A percentile compares a stretch with the other conserved stretches of the same genome.
phyloP scores from a whole-genome alignment of 345 rosid genomes.

The Arabidopsis thaliana region DNA sequence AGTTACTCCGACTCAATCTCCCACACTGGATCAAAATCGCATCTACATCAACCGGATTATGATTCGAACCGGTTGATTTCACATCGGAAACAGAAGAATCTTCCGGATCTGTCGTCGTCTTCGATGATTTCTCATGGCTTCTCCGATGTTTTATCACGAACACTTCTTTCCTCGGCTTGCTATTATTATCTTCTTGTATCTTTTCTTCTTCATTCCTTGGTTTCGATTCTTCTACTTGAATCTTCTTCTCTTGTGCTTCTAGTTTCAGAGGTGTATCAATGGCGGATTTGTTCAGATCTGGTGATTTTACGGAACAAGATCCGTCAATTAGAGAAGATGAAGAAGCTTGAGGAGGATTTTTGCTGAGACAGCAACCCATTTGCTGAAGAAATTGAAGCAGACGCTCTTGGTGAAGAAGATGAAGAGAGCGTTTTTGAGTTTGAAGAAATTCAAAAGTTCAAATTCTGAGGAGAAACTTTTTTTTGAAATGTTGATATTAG shows the following conservation, averaged over 20 bases:
- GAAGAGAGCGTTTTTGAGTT: conserved; percentile 15
- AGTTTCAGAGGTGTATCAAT: conserved; percentile 22
- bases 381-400: conserved; percentile 9
- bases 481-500: background rate
- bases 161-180: conserved; percentile 59
- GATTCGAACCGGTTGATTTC: conserved; percentile 30
- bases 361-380: conserved; percentile 82
- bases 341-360: conserved; percentile 51
- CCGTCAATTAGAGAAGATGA: conserved; percentile 25
- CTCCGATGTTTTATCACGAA: conserved; percentile 83
- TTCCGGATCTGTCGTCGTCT: conserved; percentile 45
- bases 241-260: conserved; percentile 25
- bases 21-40: conserved; percentile 96
- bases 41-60: conserved; percentile 58
- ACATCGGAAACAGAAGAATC: conserved; percentile 42
- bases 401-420: background rate
- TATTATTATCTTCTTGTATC: conserved; percentile 32
- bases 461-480: conserved; percentile 28
- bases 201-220: conserved; percentile 37
- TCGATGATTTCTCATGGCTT: conserved; percentile 69
- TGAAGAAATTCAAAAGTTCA: conserved; percentile 36
- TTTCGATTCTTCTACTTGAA: conserved; percentile 16
- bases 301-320: conserved; percentile 22
- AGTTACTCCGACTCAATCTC: conserved; percentile 82
- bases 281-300: conserved; percentile 24